phyloP scores from a whole-genome alignment of 2,329 filamentous ascomycete genomes.

The Aspergillus sojae region DNA sequence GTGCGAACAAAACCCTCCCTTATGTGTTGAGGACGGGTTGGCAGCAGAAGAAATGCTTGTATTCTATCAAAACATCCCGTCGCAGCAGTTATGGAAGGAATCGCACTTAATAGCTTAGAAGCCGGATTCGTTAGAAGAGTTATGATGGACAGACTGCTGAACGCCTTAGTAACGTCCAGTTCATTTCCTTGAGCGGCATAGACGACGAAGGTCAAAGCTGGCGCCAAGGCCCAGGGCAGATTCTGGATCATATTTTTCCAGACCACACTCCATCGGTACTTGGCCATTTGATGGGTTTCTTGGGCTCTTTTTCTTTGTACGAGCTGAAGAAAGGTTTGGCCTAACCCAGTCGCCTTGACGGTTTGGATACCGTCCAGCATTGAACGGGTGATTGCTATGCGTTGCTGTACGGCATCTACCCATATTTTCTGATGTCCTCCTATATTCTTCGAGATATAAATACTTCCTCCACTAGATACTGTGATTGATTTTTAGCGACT shows the following conservation, averaged over 20 bases:
- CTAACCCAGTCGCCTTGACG: constrained; percentile 44
- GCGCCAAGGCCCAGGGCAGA: constrained; percentile 19
- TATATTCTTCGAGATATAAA: constrained; percentile 14
- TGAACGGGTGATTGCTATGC: constrained; percentile 43
- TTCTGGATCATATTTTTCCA: constrained; percentile 24
- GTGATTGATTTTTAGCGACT: background rate
- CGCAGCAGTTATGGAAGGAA: constrained; percentile 17
- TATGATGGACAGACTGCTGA: constrained; percentile 27
- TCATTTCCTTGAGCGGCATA: constrained; percentile 13
- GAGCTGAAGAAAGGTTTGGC: constrained; percentile 17
- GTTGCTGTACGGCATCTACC: constrained; percentile 45
- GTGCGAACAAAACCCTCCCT: too few relatives aligned
- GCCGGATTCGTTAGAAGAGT: constrained; percentile 25
- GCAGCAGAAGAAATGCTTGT: constrained; percentile 15
- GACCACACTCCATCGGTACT: constrained; percentile 12
- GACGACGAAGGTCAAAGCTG: constrained; percentile 23
- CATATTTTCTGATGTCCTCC: constrained; percentile 35
- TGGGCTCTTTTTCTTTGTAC: constrained; percentile 12
- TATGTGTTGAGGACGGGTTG: too few relatives aligned
- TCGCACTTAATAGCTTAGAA: constrained; percentile 20
- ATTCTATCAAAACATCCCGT: constrained; percentile 22
- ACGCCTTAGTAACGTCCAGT: constrained; percentile 16
- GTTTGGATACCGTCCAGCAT: constrained; percentile 45
- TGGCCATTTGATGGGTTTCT: constrained; percentile 19
- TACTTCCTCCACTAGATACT: background rate